A percentile compares a stretch with the other conserved stretches of the same genome.
Evolutionary conservation across 345 rosid species (phyloP).

Genomic region (Citrus medica): DNA sequence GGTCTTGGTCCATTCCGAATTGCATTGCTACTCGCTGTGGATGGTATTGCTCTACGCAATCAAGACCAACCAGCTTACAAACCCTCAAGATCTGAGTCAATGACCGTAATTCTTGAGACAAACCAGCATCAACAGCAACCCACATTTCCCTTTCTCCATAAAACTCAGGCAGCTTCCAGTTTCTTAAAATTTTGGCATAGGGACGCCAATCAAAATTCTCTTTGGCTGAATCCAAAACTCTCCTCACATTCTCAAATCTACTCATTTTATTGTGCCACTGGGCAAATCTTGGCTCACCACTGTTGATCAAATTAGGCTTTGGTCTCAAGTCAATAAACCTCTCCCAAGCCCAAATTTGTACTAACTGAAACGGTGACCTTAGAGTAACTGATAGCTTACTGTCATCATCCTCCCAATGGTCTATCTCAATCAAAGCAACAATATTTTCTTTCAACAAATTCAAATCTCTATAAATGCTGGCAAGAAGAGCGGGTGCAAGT

Average conservation of each 20-base stretch:
- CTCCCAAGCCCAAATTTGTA: constrained; percentile 43
- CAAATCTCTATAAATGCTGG: constrained; percentile 37
- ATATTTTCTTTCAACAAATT: constrained; percentile 18
- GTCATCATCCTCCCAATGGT: background rate
- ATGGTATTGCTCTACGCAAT: constrained; percentile 2
- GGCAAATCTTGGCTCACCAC: constrained; percentile 30
- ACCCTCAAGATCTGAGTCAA: constrained; percentile 2
- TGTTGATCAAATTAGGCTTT: constrained; percentile 17
- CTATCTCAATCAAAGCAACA: background rate
- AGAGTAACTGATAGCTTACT: background rate
- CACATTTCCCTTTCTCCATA: background rate
- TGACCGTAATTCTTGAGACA: background rate
- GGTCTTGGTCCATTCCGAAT: constrained; percentile 15
- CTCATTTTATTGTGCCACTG: constrained; percentile 25
- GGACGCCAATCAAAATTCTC: constrained; percentile 28
- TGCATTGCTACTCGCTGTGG: constrained; percentile 13
- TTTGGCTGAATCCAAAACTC: constrained; percentile 24
- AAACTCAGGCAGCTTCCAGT: background rate
- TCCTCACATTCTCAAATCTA: constrained; percentile 10
- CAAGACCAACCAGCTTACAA: background rate
- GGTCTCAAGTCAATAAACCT: constrained; percentile 30
- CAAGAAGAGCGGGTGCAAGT: constrained; percentile 41
- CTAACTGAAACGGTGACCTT: constrained; percentile 32
- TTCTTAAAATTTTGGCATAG: background rate
- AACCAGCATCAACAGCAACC: background rate